Base-by-base conservation (phyloP, 352 stramenopile species). In the Phytophthora boehmeriae region DNA sequence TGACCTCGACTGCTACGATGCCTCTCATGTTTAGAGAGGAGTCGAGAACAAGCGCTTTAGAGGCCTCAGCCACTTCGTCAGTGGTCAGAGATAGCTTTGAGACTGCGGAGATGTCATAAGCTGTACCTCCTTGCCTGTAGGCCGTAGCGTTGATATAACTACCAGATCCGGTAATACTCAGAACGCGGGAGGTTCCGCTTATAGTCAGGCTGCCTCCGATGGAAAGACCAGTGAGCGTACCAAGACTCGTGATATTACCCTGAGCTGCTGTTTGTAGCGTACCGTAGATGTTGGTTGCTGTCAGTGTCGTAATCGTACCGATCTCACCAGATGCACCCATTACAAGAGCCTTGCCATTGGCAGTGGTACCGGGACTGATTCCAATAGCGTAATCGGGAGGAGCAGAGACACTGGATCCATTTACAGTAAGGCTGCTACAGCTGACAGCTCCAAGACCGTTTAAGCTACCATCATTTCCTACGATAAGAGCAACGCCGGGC, bases 191-290 rank as follows among this genome's bases (percentile, higher is more conserved):
- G 6, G 48, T 19, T 16, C 22, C 34, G 1, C 20, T n/a, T 5
- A 46, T 46, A 16, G 23, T 9, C n/a, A 45, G 35, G 17, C 36
- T 56, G 2, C 49, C 49, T 19, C 28, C 46, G 6, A 54, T 54
- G 8, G 28, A 43, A 10, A 54, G 49, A 14, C 0, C 34, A 36
- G 20, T 36, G 4, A 56, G 49, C 16, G 49, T 56, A 25, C 49
- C 49, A 19, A 56, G 5, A 4, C 34, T 39, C 28, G 49, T 56
- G 9, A 56, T 56, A 30, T 30, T 30, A 0, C 13, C n/a, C 25
- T 57, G 49, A 28, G 35, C 16, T 1, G 5, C 49, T 1, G 49
- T 56, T 13, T 10, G 14, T 22, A 57, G 36, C 2, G 47, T 34
- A 16, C 47, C 47, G 4, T 17, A 25, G 1, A 54, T 19, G 0